phyloP scores from a whole-genome alignment of 305 asterid species.

The Caryopteris hybrid region DNA sequence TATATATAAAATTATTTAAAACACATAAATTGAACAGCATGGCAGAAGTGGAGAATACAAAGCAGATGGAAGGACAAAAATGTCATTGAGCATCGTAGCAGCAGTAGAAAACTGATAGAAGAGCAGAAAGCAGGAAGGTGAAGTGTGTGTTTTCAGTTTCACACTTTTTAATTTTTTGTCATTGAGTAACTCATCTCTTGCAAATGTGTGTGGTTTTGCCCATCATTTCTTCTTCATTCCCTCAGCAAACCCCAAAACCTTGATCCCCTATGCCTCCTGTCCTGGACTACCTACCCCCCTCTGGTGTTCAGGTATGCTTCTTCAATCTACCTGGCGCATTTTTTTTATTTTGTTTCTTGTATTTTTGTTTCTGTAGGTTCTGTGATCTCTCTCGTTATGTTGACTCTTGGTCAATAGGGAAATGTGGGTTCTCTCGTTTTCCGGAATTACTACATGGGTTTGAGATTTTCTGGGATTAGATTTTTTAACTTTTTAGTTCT shows the following conservation, averaged over 20 bases:
- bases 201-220: slow-evolving; percentile 16
- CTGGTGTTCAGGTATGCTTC: slow-evolving; percentile 33
- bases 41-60: slow-evolving; percentile 15
- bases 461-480: slow-evolving; percentile 7
- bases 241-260: slow-evolving; percentile 7
- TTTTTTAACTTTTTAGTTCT: slow-evolving; percentile 12
- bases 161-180: slow-evolving; percentile 9
- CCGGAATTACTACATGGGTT: slow-evolving; percentile 16
- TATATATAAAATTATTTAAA: no score
- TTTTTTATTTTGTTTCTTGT: background rate
- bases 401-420: slow-evolving; percentile 21
- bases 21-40: background rate
- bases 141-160: slow-evolving; percentile 45
- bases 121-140: slow-evolving; percentile 44
- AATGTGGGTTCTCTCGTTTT: slow-evolving; percentile 26
- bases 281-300: slow-evolving; percentile 16
- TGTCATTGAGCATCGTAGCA: slow-evolving; percentile 2
- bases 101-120: slow-evolving; percentile 36
- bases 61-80: slow-evolving; percentile 17
- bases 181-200: slow-evolving; percentile 18
- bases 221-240: slow-evolving; percentile 13
- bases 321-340: background rate
- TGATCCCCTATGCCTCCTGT: slow-evolving; percentile 25
- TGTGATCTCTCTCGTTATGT: slow-evolving; percentile 24
- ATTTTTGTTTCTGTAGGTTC: background rate